Percentiles rank a stretch among this genome's conserved stretches.
Conservation (phyloP, 2,329 filamentous ascomycete genomes). For the Trichoderma pleuroti region DNA sequence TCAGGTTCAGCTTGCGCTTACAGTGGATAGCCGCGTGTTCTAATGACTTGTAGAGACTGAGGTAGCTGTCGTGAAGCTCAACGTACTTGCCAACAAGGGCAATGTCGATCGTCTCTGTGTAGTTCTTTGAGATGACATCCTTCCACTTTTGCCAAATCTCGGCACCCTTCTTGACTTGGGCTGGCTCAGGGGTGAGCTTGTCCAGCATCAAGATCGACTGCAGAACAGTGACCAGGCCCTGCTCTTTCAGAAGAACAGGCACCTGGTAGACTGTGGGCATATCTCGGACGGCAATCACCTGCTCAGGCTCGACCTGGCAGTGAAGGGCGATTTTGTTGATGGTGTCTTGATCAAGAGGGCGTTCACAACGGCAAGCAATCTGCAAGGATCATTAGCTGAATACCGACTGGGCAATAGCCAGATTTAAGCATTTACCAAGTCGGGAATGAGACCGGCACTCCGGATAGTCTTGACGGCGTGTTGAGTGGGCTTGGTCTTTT, state of each 20-base stretch:
- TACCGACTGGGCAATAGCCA: background rate
- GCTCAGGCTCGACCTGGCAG: conserved; percentile 80
- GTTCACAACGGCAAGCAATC: conserved; percentile 91
- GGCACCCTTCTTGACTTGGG: conserved; percentile 59
- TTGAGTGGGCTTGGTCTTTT: conserved; percentile 98
- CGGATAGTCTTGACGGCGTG: conserved; percentile 80
- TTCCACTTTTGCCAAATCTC: conserved; percentile 79
- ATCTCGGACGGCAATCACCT: conserved; percentile 86
- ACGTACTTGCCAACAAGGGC: conserved; percentile 92
- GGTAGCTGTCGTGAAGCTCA: conserved; percentile 77
- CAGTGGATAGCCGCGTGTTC: conserved; percentile 92
- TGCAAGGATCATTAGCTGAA: conserved; percentile 30
- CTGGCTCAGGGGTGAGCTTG: conserved; percentile 47
- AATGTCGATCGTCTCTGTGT: conserved; percentile 68
- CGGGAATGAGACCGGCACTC: conserved; percentile 70
- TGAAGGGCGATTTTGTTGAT: conserved; percentile 84
- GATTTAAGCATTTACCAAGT: conserved; percentile 50
- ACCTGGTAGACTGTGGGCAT: conserved; percentile 92
- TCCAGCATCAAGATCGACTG: conserved; percentile 63
- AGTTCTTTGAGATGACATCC: conserved; percentile 61
- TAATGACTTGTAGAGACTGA: conserved; percentile 77
- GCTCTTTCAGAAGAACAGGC: conserved; percentile 82
- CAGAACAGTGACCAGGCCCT: conserved; percentile 69
- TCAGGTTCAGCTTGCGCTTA: conserved; percentile 70
- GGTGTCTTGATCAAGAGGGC: conserved; percentile 66